These are phyloP conservation scores for Exsudoporus frostii DNA, from an alignment of 768 basidiomycete genomes.

Conservation along the genomic window DNA sequence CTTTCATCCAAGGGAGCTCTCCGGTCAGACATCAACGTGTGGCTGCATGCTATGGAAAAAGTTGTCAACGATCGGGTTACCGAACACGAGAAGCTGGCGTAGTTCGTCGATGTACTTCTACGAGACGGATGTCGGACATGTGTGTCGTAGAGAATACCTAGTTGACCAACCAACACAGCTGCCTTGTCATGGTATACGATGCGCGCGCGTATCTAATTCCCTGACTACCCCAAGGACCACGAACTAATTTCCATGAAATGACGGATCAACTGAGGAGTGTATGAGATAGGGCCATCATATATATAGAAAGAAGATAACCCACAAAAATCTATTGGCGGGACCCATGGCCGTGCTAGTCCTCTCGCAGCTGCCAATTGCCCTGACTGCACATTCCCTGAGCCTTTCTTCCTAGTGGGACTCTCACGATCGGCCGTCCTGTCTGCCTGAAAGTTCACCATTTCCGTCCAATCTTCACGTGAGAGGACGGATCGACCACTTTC, in stretches of 20 bases:
- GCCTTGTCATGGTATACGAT: background rate
- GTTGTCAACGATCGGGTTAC: constrained; percentile 59
- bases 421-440: background rate
- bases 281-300: background rate
- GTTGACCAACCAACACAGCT: background rate
- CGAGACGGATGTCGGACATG: background rate
- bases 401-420: background rate
- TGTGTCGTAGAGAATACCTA: background rate
- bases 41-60: constrained; percentile 84
- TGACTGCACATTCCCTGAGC: background rate
- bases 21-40: constrained; percentile 51
- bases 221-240: background rate
- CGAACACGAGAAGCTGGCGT: constrained; percentile 48
- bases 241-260: constrained; percentile 16
- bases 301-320: constrained; percentile 6
- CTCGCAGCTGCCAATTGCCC: constrained; percentile 1
- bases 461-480: constrained; percentile 45
- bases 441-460: constrained; percentile 46
- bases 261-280: constrained; percentile 21
- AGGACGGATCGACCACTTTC: constrained; percentile 33
- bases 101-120: constrained; percentile 3
- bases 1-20: constrained; percentile 4
- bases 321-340: constrained; percentile 23
- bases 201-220: constrained; percentile 2
- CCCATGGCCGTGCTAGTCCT: constrained; percentile 1